phyloP scores from a whole-genome alignment of 257 asterid species.

The Marsdenia floribunda region DNA sequence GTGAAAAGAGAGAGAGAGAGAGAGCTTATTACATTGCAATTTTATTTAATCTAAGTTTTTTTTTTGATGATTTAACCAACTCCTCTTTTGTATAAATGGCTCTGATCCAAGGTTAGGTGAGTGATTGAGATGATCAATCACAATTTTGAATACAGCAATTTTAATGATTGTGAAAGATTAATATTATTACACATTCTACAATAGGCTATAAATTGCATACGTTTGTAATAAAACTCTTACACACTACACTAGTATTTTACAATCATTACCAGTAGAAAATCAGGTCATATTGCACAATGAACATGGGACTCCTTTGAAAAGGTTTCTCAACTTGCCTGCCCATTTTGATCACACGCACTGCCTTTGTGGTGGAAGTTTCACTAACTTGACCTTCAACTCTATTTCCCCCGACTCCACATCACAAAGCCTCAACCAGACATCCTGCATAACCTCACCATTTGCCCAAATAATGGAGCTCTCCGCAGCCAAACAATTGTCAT shows the following conservation, averaged over 20 bases:
- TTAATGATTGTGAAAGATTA: neutral
- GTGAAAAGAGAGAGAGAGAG: too few species aligned
- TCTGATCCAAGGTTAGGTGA: too few species aligned
- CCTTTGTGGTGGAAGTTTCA: slow-evolving; percentile 22
- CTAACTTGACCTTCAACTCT: slow-evolving; percentile 34
- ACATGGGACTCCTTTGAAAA: neutral
- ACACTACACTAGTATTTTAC: neutral
- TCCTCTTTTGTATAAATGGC: too few species aligned
- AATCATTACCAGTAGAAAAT: neutral
- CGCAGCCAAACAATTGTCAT: slow-evolving; percentile 39
- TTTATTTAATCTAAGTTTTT: too few species aligned
- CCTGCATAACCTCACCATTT: slow-evolving; percentile 37
- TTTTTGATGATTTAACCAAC: too few species aligned
- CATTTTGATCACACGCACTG: slow-evolving; percentile 1
- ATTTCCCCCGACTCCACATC: slow-evolving; percentile 47
- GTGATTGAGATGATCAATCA: too few species aligned
- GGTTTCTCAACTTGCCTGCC: neutral
- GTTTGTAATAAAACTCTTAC: neutral
- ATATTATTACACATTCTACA: neutral
- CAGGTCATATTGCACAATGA: neutral
- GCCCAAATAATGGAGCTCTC: slow-evolving; percentile 34
- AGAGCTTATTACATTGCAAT: too few species aligned
- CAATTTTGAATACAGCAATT: too few species aligned
- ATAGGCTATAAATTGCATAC: neutral
- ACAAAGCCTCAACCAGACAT: slow-evolving; percentile 42